Percentiles rank a stretch among this genome's conserved stretches.
phyloP scores from a whole-genome alignment of 2,329 filamentous ascomycete genomes.

The Colletotrichum sp. region DNA sequence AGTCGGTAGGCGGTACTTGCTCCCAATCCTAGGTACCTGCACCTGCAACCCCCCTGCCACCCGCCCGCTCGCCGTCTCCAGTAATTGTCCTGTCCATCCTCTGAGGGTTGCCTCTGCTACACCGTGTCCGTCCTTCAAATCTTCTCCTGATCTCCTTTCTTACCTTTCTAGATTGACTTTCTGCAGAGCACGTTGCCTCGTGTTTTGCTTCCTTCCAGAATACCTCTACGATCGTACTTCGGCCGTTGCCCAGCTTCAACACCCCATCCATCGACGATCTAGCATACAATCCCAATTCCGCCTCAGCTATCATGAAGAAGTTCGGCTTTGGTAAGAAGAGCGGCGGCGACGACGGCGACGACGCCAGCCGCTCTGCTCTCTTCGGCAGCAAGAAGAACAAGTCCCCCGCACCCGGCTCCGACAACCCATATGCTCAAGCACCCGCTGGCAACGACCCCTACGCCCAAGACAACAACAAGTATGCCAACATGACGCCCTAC shows the following conservation, averaged over 20 bases:
- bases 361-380: slow-evolving; percentile 55
- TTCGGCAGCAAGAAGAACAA: slow-evolving; percentile 63
- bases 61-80: background rate
- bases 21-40: background rate
- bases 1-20: background rate
- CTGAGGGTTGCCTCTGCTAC: background rate
- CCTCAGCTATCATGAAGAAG: slow-evolving; percentile 56
- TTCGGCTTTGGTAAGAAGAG: slow-evolving; percentile 67
- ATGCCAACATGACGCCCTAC: slow-evolving; percentile 46
- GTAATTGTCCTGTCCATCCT: background rate
- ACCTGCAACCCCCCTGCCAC: background rate
- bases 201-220: slow-evolving; percentile 11
- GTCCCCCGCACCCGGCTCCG: slow-evolving; percentile 46
- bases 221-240: background rate
- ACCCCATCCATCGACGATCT: background rate
- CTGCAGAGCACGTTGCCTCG: slow-evolving; percentile 1
- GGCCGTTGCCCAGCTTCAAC: background rate
- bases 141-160: background rate
- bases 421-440: slow-evolving; percentile 65
- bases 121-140: background rate
- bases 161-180: slow-evolving; percentile 1
- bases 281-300: background rate
- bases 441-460: slow-evolving; percentile 55
- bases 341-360: slow-evolving; percentile 55
- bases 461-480: slow-evolving; percentile 48